Conservation (phyloP, 108 stramenopile genomes). For the Licmophora abbreviata region DNA sequence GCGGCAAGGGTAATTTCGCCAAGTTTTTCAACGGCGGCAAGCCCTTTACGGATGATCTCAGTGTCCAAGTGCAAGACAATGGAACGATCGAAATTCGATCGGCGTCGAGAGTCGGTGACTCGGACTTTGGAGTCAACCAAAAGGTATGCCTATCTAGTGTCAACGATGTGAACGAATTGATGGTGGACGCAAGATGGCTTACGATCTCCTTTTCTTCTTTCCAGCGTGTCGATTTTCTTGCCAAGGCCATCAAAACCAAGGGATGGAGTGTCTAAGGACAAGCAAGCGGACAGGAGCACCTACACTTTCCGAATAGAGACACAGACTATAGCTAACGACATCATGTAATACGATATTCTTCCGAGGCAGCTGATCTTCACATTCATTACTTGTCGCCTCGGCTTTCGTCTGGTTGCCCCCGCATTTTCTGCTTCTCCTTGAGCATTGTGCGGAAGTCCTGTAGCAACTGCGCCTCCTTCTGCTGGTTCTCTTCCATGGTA, state of each 20-base stretch:
- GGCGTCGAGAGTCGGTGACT: conserved; percentile 67
- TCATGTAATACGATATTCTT: too few relatives aligned
- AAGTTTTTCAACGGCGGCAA: conserved; percentile 83
- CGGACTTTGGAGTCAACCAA: conserved; percentile 80
- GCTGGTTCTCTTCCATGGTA: conserved; percentile 96
- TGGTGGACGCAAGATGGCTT: too few relatives aligned
- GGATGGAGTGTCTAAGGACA: conserved; percentile 31
- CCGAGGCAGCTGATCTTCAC: too few relatives aligned
- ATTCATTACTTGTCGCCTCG: conserved; percentile 1
- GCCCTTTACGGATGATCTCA: conserved; percentile 80
- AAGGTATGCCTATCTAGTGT: conserved; percentile 48
- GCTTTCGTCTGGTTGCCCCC: conserved; percentile 3
- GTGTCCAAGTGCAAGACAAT: conserved; percentile 39
- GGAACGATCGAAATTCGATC: conserved; percentile 50
- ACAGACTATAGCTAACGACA: too few relatives aligned
- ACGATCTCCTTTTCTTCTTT: too few relatives aligned
- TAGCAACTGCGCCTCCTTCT: conserved; percentile 92
- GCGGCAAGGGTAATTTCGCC: conserved; percentile 71
- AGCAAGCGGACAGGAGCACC: too few relatives aligned
- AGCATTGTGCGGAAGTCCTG: conserved; percentile 86
- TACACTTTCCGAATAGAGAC: too few relatives aligned
- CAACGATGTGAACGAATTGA: too few relatives aligned
- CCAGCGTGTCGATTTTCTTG: conserved; percentile 20
- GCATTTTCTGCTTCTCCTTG: conserved; percentile 56
- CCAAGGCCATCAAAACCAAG: conserved; percentile 23